Base-by-base conservation (phyloP, 805 yeast genomes). In the Suhomyces prunicola region DNA sequence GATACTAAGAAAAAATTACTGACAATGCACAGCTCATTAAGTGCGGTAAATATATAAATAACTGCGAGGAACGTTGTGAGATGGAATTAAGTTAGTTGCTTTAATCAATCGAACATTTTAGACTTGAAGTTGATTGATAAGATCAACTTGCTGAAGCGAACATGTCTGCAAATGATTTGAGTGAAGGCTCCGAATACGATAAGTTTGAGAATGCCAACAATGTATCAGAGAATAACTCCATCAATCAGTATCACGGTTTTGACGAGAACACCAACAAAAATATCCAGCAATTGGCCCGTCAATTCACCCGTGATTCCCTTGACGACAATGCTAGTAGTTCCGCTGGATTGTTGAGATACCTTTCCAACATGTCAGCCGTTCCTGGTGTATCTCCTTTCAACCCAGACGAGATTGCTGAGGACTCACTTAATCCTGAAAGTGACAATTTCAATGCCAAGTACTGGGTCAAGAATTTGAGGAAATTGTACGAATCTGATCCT, bases 381-480 rank as follows among this genome's bases (percentile, higher is more conserved):
- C 83, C 83, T 0, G 85, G 85, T 52, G 65, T 72, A 1, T 59
- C 60, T 44, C 79, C 84, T 1, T 73, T 62, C 50, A 57, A 49
- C 10, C 58, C 54, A n/a, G 58, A 62, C 3, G 51, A 52, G 5
- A 40, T 59, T 49, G 33, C 49, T 8, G 68, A 73, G 50, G 75
- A 80, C n/a, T 60, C 72, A 49, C 71, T 86, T 59, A 83, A 86
- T 61, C 91, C 91, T 1, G 71, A 74, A 22, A 73, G 80, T 49
- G 85, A 80, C n/a, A 62, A 77, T 6, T 86, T 86, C 63, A 78
- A 79, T 58, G 76, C 87, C 50, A 81, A 78, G 60, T 80, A 78
- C 51, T 86, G 91, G 91, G 84, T 86, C 51, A 83, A 83, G 62
- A 86, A 86, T 60, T 66, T 84, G 70, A 73, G 84, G 54, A 81